Base-by-base conservation (phyloP, 2,329 filamentous ascomycete species). In the Phaeosphaeria sp. region DNA sequence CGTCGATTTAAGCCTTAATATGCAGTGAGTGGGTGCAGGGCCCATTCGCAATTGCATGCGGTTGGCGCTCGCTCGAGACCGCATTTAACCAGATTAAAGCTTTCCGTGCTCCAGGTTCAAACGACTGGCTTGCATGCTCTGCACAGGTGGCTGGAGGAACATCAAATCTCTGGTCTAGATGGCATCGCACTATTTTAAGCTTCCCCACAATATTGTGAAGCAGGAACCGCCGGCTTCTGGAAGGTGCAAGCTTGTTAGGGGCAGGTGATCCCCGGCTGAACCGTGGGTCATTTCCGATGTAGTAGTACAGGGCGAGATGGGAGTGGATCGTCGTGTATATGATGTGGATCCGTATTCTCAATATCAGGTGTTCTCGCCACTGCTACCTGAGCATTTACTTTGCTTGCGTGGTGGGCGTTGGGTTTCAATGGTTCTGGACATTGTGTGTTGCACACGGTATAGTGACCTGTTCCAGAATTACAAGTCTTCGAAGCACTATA, bases 31-130 rank as follows among this genome's bases (percentile, higher is more conserved):
- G 30, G 20, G 20, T 33, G 50, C 39, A 52, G 36, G 48, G 42
- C 20, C 39, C 46, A 7, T 50, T 52, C 33, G 42, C 46, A 47
- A 39, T 47, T 41, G 48, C n/a, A 20, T 52, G 52, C 49, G 49
- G 50, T 49, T 52, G 50, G 50, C 46, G 36, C 56, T 49, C 44
- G 49, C 51, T 62, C 57, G 47, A 50, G 57, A 58, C 52, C 46
- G 46, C 33, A 59, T 65, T 65, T 65, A 65, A 23, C 63, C 63
- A 65, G 44, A 65, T 65, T 65, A 36, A 64, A 58, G 46, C 55
- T 39, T 63, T 53, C 57, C 50, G 41, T 30, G 52, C 50, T 36
- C 50, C 52, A 44, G 57, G 57, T 51, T 41, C 39, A 48, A 42
- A 46, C 15, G 20, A 22, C 18, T 36, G 30, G 30, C 30, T 36